These are phyloP conservation scores for Xylaria sp. DNA, from an alignment of 2,329 filamentous ascomycete species.

Conservation along the genomic window DNA sequence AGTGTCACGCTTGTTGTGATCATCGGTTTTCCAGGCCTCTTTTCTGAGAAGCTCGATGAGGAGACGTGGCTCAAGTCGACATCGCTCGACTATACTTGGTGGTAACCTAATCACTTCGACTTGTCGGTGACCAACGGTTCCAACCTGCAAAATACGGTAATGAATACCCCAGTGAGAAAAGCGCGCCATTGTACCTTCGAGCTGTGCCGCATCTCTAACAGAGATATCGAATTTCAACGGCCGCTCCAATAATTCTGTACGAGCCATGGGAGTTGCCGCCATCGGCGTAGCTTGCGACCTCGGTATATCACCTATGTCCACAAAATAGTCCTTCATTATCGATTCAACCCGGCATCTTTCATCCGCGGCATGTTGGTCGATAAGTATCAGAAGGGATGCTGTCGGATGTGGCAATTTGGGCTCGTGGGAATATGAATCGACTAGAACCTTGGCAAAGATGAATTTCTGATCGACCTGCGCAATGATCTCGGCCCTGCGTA, in stretches of 20 bases:
- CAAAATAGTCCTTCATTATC: constrained; percentile 69
- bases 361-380: constrained; percentile 96
- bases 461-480: constrained; percentile 92
- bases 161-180: constrained; percentile 81
- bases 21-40: constrained; percentile 75
- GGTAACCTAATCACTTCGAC: constrained; percentile 72
- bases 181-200: constrained; percentile 62
- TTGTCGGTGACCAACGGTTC: constrained; percentile 30
- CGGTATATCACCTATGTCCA: constrained; percentile 12
- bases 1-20: constrained; percentile 49
- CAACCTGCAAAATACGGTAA: constrained; percentile 59
- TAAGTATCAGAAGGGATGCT: constrained; percentile 68
- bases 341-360: constrained; percentile 84
- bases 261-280: constrained; percentile 37
- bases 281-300: neutral
- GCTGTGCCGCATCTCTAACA: constrained; percentile 65
- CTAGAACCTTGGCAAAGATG: constrained; percentile 72
- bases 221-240: constrained; percentile 74
- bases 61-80: constrained; percentile 75
- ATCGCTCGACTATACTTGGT: constrained; percentile 78
- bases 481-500: constrained; percentile 73
- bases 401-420: constrained; percentile 2
- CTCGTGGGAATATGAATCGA: constrained; percentile 26
- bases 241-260: constrained; percentile 56
- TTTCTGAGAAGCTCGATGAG: constrained; percentile 78